Evolutionary conservation across 768 basidiomycete species (phyloP), one percentile per base, ranked within the genome.

Genomic region (Leccinum ochraceum): DNA sequence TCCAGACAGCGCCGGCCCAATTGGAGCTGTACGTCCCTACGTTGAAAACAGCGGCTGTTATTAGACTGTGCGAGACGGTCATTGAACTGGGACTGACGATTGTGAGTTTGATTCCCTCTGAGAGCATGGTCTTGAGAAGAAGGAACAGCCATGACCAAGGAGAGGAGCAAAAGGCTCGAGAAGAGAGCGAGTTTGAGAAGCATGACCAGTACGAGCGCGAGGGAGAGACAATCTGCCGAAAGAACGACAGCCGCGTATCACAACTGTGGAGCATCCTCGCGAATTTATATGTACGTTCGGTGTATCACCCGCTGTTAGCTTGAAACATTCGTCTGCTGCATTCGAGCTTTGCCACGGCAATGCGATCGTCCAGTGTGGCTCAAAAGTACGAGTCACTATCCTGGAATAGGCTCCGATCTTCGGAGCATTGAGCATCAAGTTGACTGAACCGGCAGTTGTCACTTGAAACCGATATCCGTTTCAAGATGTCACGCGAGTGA

Each of bases 1-100:
- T 6, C 30, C 11, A 49, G 34, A 26, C 9, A 51, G 37, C 60
- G 20, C 62, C 62, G 34, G 62, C 46, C 52, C 53, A 54, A 17
- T 42, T 57, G 4, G 3, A 0, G 20, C 26, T 54, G 28, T 55
- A 51, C 14, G 8, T 16, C 2, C 2, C 24, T 50, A 16, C 14
- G 10, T 14, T 6, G 6, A 37, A 49, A 6, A 20, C 34, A 14
- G 4, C n/a, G 16, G 20, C 3, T n/a, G 37, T 42, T n/a, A 22
- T 10, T 42, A 50, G 7, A 17, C 10, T n/a, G 48, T 17, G 44
- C 20, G 34, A 44, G 20, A 20, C 13, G 48, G 36, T 57, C 32
- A 10, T 36, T 9, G 52, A 30, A 3, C 4, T 16, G 44, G 17
- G 48, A 57, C 20, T 30, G 58, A 46, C 30, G 52, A 28, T 28